Percentiles rank a stretch among this genome's conserved stretches.
phyloP scores from a whole-genome alignment of 495 filamentous ascomycete species.

The Aspergillus sclerotiicarbonarius region DNA sequence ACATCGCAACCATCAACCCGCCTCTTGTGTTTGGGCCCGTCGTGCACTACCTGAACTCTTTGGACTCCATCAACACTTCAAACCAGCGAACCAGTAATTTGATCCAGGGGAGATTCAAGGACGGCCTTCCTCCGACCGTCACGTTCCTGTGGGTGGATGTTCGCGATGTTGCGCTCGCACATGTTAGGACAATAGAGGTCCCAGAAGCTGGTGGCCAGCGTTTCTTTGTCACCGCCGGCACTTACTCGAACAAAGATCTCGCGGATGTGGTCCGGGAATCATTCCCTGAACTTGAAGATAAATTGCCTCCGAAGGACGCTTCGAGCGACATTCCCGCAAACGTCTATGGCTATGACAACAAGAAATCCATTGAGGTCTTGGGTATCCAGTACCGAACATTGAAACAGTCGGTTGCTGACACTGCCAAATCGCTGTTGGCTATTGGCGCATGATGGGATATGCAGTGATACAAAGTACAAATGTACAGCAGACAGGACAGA shows the following conservation, averaged over 20 bases:
- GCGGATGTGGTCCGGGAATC: conserved; percentile 61
- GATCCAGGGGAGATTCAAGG: conserved; percentile 65
- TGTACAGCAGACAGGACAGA: neutral
- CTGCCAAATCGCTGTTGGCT: conserved; percentile 52
- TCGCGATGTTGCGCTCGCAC: conserved; percentile 67
- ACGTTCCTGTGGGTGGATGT: conserved; percentile 65
- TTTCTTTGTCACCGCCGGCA: conserved; percentile 66
- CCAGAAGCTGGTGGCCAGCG: conserved; percentile 65
- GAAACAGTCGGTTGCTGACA: conserved; percentile 56
- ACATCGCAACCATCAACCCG: conserved; percentile 67
- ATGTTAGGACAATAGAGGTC: conserved; percentile 67
- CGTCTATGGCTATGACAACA: conserved; percentile 52
- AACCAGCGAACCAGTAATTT: conserved; percentile 55
- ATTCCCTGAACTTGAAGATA: conserved; percentile 61
- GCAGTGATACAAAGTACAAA: neutral
- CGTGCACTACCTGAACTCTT: conserved; percentile 60
- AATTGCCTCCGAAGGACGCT: conserved; percentile 53
- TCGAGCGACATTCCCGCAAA: conserved; percentile 35
- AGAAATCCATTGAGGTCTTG: conserved; percentile 52
- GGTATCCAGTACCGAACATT: conserved; percentile 56
- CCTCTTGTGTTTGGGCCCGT: conserved; percentile 74
- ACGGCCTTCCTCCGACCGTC: conserved; percentile 55
- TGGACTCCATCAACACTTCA: conserved; percentile 68
- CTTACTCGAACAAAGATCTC: conserved; percentile 64
- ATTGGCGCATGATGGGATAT: conserved; percentile 31